Evolutionary conservation across 306 rosid genomes (phyloP), one percentile per base, ranked within the genome.

Genomic region (Nissolia schottii): DNA sequence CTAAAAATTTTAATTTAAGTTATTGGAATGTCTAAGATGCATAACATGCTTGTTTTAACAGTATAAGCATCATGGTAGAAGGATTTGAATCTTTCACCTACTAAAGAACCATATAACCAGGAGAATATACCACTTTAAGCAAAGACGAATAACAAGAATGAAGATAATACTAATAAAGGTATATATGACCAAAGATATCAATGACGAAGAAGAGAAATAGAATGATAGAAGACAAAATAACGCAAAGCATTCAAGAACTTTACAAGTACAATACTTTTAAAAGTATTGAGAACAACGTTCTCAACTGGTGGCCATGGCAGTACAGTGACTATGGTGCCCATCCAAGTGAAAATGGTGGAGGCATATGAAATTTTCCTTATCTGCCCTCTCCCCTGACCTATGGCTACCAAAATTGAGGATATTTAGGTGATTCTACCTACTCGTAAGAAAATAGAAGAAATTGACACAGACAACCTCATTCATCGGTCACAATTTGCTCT

Each of bases 191-290:
- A 34, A 12, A 7, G 14, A 60, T 60, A 32, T 60, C 11, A 31
- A 60, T 34, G 23, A 32, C 1, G 8, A 6, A 32, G 38, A 6
- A n/a, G n/a, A n/a, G n/a, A n/a, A n/a, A n/a, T n/a, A n/a, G n/a
- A n/a, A n/a, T n/a, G n/a, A 2, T 2, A 15, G 13, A 61, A 19
- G 14, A 25, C 25, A 70, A 75, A 74, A 68, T 32, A 61, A 61
- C 63, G 64, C 27, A 76, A 19, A 41, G 55, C 12, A 25, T 20
- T 74, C 73, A 40, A 41, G 57, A 14, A 28, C 7, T 74, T 66
- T 43, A 38, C 12, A 29, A 16, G 48, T 43, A 34, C 2, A 57
- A 34, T 59, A 45, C 40, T 67, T 59, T 8, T 25, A 64, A 71
- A 65, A n/a, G 37, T 64, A 57, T 16, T 48, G 24, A 70, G 38